Base-by-base conservation (phyloP, 192 early-diverging fungal genomes). In the Phycomyces nitens region DNA sequence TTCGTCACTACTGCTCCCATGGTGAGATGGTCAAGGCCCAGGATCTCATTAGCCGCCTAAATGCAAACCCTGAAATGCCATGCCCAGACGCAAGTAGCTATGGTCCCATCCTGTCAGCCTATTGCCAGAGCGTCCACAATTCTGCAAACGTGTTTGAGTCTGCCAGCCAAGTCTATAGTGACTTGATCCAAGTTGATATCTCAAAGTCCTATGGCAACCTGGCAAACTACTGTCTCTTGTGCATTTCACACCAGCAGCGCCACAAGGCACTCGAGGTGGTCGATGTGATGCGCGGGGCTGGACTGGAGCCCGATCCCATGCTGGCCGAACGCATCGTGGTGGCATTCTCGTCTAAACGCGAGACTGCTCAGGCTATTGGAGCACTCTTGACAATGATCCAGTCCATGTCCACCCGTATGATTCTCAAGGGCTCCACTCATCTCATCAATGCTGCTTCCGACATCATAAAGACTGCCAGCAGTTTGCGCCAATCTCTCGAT, bases 191-290 rank as follows among this genome's bases (percentile, higher is more conserved):
- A 53, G 67, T 58, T 1, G 74, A 76, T 29, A 58, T 76, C 40
- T 58, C 60, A 10, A 70, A 70, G 27, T 41, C 65, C 0, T 76
- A 76, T 52, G 65, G 69, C 51, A 76, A 70, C 41, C 56, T 76
- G 12, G 65, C 74, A 10, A 64, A 51, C 20, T 76, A 76, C 29
- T 59, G 65, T 4, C 43, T 67, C 20, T 60, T 76, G 9, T 76
- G 69, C 39, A 27, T 76, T 3, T 40, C 41, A 0, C 24, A 51
- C 4, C 18, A 58, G 9, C 16, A 24, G n/a, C 41, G 42, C 21
- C 23, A 18, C 22, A 43, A 38, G 10, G 62, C 29, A 0, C 40
- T 64, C 22, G 34, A 49, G 16, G 66, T 76, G 11, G 50, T 76
- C 5, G 20, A 53, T 12, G 62, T 64, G 39, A 76, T 76, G 74